Evolutionary conservation across 2,329 filamentous ascomycete genomes (phyloP).

Genomic region (Calonectria crousiana): DNA sequence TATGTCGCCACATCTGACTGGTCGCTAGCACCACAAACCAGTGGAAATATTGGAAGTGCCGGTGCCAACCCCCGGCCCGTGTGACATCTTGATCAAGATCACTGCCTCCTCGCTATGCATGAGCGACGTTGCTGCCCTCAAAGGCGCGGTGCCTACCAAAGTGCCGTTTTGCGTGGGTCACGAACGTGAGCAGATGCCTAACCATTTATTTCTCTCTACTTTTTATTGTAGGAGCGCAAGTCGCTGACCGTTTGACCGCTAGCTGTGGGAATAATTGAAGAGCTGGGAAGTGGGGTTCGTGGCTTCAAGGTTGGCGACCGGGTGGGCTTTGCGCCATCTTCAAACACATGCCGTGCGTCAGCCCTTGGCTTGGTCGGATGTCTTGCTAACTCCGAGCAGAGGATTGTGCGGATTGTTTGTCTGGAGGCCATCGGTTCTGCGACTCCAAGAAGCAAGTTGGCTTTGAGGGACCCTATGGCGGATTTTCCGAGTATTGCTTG

Average conservation of each 20-base stretch:
- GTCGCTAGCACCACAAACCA: not conserved
- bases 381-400: not conserved
- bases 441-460: not conserved
- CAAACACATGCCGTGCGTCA: not conserved
- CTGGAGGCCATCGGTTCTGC: not conserved
- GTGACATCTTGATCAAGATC: not conserved
- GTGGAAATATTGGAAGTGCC: not conserved
- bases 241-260: not conserved
- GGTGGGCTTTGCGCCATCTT: not conserved
- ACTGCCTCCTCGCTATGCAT: not conserved
- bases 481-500: conserved; percentile 1
- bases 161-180: not conserved
- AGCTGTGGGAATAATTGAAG: not conserved
- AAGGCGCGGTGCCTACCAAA: not conserved
- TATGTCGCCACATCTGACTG: not conserved
- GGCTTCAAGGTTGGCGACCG: not conserved
- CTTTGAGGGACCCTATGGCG: not conserved
- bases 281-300: not conserved
- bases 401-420: not conserved
- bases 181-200: not conserved
- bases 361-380: too few species aligned
- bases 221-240: not conserved
- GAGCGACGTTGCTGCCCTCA: not conserved
- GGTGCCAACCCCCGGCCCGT: not conserved
- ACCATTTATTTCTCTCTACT: too few species aligned